Percentiles rank a stretch among this genome's conserved stretches.
phyloP scores from a whole-genome alignment of 768 basidiomycete genomes.

The Crucibulum laeve region DNA sequence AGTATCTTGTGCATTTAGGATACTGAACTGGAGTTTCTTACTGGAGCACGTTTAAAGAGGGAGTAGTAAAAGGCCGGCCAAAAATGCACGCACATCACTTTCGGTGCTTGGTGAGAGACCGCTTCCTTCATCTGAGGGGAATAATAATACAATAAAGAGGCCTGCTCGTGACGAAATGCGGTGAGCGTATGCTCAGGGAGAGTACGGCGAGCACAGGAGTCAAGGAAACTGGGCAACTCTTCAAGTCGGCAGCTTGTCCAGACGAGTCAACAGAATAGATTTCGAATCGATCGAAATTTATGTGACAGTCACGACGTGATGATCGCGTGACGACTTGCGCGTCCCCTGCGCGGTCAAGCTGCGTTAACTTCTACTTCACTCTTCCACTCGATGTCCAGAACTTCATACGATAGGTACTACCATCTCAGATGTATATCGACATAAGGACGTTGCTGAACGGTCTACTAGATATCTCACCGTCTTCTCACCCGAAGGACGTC shows the following conservation, averaged over 20 bases:
- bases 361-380: constrained; percentile 3
- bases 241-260: constrained; percentile 7
- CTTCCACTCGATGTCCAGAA: constrained; percentile 72
- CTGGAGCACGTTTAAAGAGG: constrained; percentile 33
- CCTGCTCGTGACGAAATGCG: no score
- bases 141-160: not conserved
- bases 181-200: not conserved
- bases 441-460: constrained; percentile 1
- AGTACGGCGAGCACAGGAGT: not conserved
- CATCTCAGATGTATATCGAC: not conserved
- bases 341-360: constrained; percentile 19
- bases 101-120: constrained; percentile 74
- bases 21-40: constrained; percentile 94
- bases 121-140: constrained; percentile 65
- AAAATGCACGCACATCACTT: constrained; percentile 62
- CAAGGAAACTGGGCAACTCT: not conserved
- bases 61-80: not conserved
- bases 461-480: constrained; percentile 82
- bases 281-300: constrained; percentile 16
- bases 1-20: constrained; percentile 91
- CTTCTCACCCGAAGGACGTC: constrained; percentile 93
- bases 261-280: not conserved
- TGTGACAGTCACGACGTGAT: constrained; percentile 22
- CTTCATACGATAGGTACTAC: constrained; percentile 83
- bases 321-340: constrained; percentile 56